A percentile compares a stretch with the other conserved stretches of the same genome.
These are phyloP conservation scores for Oenanthe javanica DNA, from an alignment of 140 eudicot genomes.

Conservation along the genomic window DNA sequence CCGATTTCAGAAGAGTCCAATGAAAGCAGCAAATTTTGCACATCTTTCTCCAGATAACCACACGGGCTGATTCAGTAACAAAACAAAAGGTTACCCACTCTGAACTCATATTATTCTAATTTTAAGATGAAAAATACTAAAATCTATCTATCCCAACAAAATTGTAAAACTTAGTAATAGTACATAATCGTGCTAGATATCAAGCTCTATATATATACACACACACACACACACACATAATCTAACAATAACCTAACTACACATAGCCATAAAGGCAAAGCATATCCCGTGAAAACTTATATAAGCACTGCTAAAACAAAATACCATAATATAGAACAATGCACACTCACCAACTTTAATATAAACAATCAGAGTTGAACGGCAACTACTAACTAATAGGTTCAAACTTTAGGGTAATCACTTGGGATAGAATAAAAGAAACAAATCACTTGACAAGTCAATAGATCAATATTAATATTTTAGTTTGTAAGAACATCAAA, in stretches of 20 bases:
- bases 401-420: background rate
- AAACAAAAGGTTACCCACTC: conserved; percentile 43
- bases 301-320: background rate
- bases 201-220: background rate
- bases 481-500: background rate
- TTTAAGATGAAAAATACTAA: conserved; percentile 17
- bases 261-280: background rate
- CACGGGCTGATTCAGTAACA: conserved; percentile 36
- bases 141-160: background rate
- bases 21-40: conserved; percentile 37
- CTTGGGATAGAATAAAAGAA: background rate
- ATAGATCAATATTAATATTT: background rate
- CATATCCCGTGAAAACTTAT: background rate
- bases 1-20: conserved; percentile 53
- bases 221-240: too few species aligned
- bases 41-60: conserved; percentile 56
- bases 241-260: background rate
- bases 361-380: background rate
- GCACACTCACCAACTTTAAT: background rate
- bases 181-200: background rate
- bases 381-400: background rate
- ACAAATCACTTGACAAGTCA: background rate
- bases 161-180: background rate
- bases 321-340: background rate
- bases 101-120: conserved; percentile 57